Evolutionary conservation across 2,329 filamentous ascomycete genomes (phyloP).

Genomic region (Clarireedia sp.): DNA sequence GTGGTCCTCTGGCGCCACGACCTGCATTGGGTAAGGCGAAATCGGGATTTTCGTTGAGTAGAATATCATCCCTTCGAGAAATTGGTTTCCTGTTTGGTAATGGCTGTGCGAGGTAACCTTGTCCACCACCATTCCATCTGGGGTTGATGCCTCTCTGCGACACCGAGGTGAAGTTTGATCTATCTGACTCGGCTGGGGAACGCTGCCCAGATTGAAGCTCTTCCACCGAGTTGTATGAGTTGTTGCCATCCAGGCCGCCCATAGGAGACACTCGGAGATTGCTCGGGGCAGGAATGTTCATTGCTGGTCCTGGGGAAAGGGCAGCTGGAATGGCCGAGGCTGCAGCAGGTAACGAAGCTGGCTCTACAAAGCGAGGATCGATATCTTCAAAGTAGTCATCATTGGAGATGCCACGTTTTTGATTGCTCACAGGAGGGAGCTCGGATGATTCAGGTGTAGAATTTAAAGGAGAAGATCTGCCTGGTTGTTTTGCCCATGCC

Average conservation of each 20-base stretch:
- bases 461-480: conserved; percentile 41
- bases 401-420: conserved; percentile 22
- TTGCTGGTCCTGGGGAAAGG: conserved; percentile 22
- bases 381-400: conserved; percentile 83
- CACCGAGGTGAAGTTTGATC: conserved; percentile 82
- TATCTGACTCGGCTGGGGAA: conserved; percentile 70
- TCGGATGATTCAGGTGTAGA: conserved; percentile 31
- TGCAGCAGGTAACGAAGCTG: conserved; percentile 12
- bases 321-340: conserved; percentile 27
- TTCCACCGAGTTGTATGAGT: conserved; percentile 53
- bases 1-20: conserved; percentile 18
- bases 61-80: conserved; percentile 57
- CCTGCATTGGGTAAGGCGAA: conserved; percentile 57
- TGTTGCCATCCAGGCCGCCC: conserved; percentile 27
- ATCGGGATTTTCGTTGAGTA: conserved; percentile 76
- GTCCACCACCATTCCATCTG: conserved; percentile 54
- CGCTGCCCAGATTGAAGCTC: conserved; percentile 54
- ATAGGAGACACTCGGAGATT: conserved; percentile 24
- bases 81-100: conserved; percentile 21
- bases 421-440: conserved; percentile 30
- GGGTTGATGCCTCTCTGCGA: conserved; percentile 85
- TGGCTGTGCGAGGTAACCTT: conserved; percentile 29
- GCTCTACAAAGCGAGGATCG: conserved; percentile 72
- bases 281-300: conserved; percentile 11
- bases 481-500: conserved; percentile 40